A percentile compares a stretch with the other conserved stretches of the same genome.
Conservation (phyloP, 192 early-diverging fungal genomes). For the Lobosporangium transversale region DNA sequence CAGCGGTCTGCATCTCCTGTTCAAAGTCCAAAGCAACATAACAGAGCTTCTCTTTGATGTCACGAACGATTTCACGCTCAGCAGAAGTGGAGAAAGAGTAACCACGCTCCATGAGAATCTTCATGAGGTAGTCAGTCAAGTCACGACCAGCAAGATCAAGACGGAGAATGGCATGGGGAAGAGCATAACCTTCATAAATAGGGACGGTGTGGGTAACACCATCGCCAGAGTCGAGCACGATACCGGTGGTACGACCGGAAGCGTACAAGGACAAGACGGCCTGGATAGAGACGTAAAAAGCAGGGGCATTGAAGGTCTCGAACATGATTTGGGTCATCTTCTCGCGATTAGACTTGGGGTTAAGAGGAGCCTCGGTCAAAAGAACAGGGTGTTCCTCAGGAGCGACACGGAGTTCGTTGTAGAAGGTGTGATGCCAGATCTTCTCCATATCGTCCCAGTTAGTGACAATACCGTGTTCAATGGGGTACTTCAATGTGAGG, state of each 20-base stretch:
- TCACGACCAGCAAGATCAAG: slow-evolving; percentile 98
- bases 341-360: slow-evolving; percentile 99
- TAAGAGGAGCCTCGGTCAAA: slow-evolving; percentile 96
- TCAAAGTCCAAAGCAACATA: slow-evolving; percentile 98
- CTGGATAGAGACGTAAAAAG: slow-evolving; percentile 97
- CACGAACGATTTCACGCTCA: slow-evolving; percentile 98
- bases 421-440: slow-evolving; percentile 98
- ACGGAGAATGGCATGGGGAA: slow-evolving; percentile 97
- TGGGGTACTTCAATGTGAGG: slow-evolving; percentile 87
- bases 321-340: slow-evolving; percentile 99
- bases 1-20: slow-evolving; percentile 97
- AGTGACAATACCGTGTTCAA: slow-evolving; percentile 92
- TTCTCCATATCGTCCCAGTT: slow-evolving; percentile 97
- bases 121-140: slow-evolving; percentile 94
- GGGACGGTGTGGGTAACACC: slow-evolving; percentile 98
- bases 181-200: slow-evolving; percentile 97
- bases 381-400: slow-evolving; percentile 98
- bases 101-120: slow-evolving; percentile 95
- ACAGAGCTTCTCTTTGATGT: slow-evolving; percentile 99
- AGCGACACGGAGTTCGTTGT: slow-evolving; percentile 98
- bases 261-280: slow-evolving; percentile 97
- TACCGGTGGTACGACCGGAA: slow-evolving; percentile 98
- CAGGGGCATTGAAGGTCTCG: slow-evolving; percentile 97
- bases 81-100: slow-evolving; percentile 96
- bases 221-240: slow-evolving; percentile 98